Base-by-base conservation (phyloP, 2,329 filamentous ascomycete species). In the Leptosphaerulina australis region DNA sequence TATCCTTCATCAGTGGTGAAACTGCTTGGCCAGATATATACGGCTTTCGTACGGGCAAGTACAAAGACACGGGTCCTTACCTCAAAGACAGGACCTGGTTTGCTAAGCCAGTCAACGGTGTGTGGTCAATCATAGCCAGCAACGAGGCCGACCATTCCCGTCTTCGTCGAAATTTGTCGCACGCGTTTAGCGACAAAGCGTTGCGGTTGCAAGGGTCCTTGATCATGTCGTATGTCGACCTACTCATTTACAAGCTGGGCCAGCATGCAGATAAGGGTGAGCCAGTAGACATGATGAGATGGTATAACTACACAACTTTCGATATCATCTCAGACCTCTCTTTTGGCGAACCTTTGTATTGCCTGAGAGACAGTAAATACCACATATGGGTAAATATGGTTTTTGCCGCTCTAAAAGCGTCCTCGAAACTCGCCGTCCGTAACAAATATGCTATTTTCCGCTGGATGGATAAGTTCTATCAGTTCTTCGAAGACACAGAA, bases 21-120 rank as follows among this genome's bases (percentile, higher is more conserved):
- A 72, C 69, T 1, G 74, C 74, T 2, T 77, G 72, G 69, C 67
- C 68, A 38, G 76, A 77, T 21, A 74, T 78, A 26, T 77, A 77
- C 53, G 75, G 74, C 10, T 70, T 70, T 55, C 64, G 66, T 4
- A 68, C 54, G 0, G 72, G 72, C 17, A 73, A 72, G 58, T 49
- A 56, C 49, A 60, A 73, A 63, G 64, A 69, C 49, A 66, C 69
- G 1, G 45, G 56, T 12, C 52, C 70, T 15, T 71, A 71, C 38
- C 55, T 68, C 5, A 77, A 77, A 45, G 69, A 77, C 38, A 60
- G 48, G 0, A 56, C 58, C 0, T 75, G 72, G 71, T 74, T 67
- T 31, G 49, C 65, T 4, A 45, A 34, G 8, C 66, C 71, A 0
- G n/a, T 60, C 11, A 72, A 72, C 33, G 66, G 67, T 4, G 57